Conservation (phyloP, 2,329 filamentous ascomycete species). For the Blumeria graminis region DNA sequence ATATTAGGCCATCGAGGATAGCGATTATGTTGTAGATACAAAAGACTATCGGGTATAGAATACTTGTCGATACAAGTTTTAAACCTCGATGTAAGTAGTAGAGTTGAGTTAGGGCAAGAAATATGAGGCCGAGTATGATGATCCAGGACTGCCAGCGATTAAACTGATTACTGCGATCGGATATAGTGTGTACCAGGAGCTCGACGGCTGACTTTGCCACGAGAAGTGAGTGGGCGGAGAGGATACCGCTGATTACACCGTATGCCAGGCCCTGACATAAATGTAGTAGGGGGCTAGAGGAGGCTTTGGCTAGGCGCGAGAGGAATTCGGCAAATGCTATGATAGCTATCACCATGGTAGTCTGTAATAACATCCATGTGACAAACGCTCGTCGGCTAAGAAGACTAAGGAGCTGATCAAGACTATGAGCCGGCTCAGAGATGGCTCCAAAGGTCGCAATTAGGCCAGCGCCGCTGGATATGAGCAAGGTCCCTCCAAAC, state of each 20-base stretch:
- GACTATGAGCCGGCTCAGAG: conserved; percentile 69
- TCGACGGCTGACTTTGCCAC: conserved; percentile 95
- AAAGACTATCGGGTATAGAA: conserved; percentile 91
- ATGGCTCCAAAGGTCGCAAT: conserved; percentile 91
- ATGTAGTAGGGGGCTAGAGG: conserved; percentile 40
- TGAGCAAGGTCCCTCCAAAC: conserved; percentile 69
- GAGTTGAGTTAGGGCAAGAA: conserved; percentile 66
- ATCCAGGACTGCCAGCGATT: conserved; percentile 87
- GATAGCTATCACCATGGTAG: conserved; percentile 44
- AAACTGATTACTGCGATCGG: conserved; percentile 80
- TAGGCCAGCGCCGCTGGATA: conserved; percentile 66
- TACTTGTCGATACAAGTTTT: conserved; percentile 83
- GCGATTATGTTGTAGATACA: conserved; percentile 99
- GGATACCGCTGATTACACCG: conserved; percentile 70
- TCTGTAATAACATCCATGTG: conserved; percentile 68
- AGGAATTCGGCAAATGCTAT: conserved; percentile 36
- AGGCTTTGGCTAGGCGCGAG: conserved; percentile 25
- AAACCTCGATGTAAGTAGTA: conserved; percentile 89
- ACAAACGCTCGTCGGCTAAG: conserved; percentile 55
- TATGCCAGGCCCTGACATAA: conserved; percentile 66
- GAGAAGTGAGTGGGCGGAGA: conserved; percentile 80
- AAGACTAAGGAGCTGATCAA: conserved; percentile 57
- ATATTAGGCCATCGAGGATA: conserved; percentile 89
- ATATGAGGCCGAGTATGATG: conserved; percentile 59
- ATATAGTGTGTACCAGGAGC: conserved; percentile 63